These are phyloP conservation scores for Fusarium sp. DNA, from an alignment of 2,329 filamentous ascomycete genomes.

Conservation along the genomic window DNA sequence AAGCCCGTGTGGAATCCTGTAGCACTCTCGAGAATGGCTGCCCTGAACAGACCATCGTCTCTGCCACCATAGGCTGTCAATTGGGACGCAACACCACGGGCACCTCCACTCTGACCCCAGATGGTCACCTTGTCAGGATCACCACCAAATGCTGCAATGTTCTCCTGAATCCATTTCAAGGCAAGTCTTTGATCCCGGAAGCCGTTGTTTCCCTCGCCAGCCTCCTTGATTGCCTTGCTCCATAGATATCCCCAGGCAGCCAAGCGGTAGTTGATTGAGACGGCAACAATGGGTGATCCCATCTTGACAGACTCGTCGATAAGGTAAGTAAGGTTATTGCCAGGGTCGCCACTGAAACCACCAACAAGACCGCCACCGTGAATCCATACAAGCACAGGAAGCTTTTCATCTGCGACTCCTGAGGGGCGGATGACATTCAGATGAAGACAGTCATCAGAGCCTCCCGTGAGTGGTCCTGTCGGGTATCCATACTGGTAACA, in stretches of 20 bases:
- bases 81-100: constrained; percentile 22
- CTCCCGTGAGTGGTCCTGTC: constrained; percentile 2
- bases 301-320: constrained; percentile 27
- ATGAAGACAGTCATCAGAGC: constrained; percentile 28
- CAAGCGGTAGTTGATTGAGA: constrained; percentile 34
- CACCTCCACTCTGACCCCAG: constrained; percentile 32
- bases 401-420: neutral
- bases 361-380: constrained; percentile 26
- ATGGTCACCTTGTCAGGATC: constrained; percentile 23
- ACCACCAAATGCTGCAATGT: constrained; percentile 24
- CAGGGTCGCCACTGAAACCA: constrained; percentile 13
- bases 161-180: constrained; percentile 23
- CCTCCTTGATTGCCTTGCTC: constrained; percentile 9
- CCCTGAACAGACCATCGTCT: constrained; percentile 22
- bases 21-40: constrained; percentile 26
- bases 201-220: constrained; percentile 20
- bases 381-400: constrained; percentile 29
- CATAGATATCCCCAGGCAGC: constrained; percentile 27
- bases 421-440: constrained; percentile 24
- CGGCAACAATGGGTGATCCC: constrained; percentile 16
- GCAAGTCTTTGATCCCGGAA: constrained; percentile 32
- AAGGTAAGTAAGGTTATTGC: constrained; percentile 11
- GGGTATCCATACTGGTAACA: constrained; percentile 30
- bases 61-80: constrained; percentile 20
- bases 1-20: constrained; percentile 26